Evolutionary conservation across 2,329 filamentous ascomycete species (phyloP).

Genomic region (Lachnellula arida): DNA sequence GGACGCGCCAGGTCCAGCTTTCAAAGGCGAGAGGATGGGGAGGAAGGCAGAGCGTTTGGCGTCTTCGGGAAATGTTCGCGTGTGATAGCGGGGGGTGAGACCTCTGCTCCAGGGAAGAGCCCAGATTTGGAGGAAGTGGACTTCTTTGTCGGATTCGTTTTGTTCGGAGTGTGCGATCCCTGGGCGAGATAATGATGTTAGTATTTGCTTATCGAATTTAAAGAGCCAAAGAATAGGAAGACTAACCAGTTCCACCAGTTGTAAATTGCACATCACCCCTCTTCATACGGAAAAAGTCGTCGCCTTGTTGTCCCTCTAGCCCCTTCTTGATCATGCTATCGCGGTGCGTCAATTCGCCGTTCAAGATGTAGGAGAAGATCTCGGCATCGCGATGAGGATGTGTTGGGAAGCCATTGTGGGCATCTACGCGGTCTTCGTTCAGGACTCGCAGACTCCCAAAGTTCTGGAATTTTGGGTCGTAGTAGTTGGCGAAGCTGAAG

Average conservation of each 20-base stretch:
- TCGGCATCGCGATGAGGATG: constrained; percentile 84
- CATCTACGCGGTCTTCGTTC: constrained; percentile 80
- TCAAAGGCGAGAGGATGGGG: constrained; percentile 70
- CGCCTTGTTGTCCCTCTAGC: constrained; percentile 47
- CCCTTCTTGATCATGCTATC: constrained; percentile 77
- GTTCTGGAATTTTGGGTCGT: constrained; percentile 53
- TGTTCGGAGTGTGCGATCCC: constrained; percentile 77
- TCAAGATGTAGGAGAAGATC: constrained; percentile 86
- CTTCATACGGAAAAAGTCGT: constrained; percentile 66
- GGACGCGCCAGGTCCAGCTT: constrained; percentile 59
- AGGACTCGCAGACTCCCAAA: constrained; percentile 79
- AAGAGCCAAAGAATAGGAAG: background rate
- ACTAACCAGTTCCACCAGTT: constrained; percentile 68
- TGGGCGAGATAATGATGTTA: constrained; percentile 18
- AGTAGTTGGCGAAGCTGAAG: constrained; percentile 72
- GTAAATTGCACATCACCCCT: constrained; percentile 87
- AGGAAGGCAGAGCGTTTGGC: constrained; percentile 68
- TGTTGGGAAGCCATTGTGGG: constrained; percentile 73
- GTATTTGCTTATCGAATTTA: constrained; percentile 3
- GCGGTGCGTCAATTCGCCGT: constrained; percentile 79
- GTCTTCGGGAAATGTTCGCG: constrained; percentile 65
- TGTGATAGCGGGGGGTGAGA: constrained; percentile 72
- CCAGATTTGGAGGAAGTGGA: constrained; percentile 90
- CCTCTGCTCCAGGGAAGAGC: constrained; percentile 71
- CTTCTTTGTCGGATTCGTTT: constrained; percentile 67